Evolutionary conservation across 257 asterid species (phyloP).

Genomic region (Solanum appendiculatum): DNA sequence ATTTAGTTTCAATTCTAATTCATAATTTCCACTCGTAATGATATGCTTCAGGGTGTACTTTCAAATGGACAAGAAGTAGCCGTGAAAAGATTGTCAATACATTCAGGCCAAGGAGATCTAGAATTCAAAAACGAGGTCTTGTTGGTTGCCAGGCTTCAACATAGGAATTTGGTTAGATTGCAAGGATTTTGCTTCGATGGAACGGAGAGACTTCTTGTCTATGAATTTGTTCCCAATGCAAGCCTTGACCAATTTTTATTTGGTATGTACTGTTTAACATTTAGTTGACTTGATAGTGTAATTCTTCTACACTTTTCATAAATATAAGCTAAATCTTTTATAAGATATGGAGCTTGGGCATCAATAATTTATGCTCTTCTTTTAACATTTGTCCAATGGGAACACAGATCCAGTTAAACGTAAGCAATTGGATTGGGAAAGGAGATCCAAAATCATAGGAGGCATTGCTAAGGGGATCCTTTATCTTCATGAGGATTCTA

Average conservation of each 20-base stretch:
- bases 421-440: background rate
- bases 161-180: background rate
- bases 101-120: background rate
- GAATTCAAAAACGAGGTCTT: background rate
- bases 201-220: background rate
- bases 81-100: background rate
- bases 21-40: background rate
- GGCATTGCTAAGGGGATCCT: background rate
- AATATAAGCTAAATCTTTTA: background rate
- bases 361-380: background rate
- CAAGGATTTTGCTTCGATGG: background rate
- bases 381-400: background rate
- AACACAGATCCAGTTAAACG: background rate
- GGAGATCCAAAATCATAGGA: background rate
- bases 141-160: background rate
- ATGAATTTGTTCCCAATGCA: constrained; percentile 17
- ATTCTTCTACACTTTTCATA: background rate
- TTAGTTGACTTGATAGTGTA: background rate
- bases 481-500: background rate
- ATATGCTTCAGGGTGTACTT: background rate
- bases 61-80: background rate
- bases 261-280: background rate
- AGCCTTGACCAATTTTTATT: constrained; percentile 18
- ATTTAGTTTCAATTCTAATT: too few species aligned
- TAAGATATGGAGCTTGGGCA: background rate